Percentiles rank a stretch among this genome's conserved stretches.
Evolutionary conservation across 352 stramenopile genomes (phyloP).

Genomic region (Phytophthora vignae): DNA sequence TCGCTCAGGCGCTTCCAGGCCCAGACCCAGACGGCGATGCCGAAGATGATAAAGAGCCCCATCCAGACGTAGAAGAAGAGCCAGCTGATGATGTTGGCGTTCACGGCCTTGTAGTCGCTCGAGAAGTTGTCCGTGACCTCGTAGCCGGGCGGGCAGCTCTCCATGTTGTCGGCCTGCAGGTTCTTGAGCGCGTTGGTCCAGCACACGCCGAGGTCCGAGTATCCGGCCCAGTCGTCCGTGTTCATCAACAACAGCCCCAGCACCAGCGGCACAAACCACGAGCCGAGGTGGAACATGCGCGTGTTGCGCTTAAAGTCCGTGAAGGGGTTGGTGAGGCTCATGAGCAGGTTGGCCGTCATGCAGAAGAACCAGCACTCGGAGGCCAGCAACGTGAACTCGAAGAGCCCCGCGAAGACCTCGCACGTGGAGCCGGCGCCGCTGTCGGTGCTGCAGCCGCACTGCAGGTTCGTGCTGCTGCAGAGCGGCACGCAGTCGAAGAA

Average conservation of each 20-base stretch:
- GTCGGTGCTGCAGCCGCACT: slow-evolving; percentile 78
- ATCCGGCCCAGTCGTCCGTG: slow-evolving; percentile 78
- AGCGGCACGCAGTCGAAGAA: slow-evolving; percentile 86
- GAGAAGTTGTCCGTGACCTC: slow-evolving; percentile 76
- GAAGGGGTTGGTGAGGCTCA: slow-evolving; percentile 92
- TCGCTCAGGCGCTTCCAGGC: slow-evolving; percentile 88
- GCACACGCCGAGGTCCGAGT: slow-evolving; percentile 88
- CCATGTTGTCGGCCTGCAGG: slow-evolving; percentile 46
- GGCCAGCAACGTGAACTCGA: slow-evolving; percentile 87
- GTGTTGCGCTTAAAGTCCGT: slow-evolving; percentile 92
- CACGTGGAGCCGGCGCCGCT: slow-evolving; percentile 60
- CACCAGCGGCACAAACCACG: slow-evolving; percentile 71
- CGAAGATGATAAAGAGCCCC: slow-evolving; percentile 80
- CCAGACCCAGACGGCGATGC: slow-evolving; percentile 87
- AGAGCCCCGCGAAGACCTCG: slow-evolving; percentile 79
- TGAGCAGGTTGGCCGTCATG: slow-evolving; percentile 89
- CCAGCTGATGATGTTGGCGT: slow-evolving; percentile 90
- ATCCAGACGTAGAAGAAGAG: slow-evolving; percentile 92
- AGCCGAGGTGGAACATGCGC: slow-evolving; percentile 86
- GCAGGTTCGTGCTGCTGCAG: slow-evolving; percentile 68
- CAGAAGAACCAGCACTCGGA: slow-evolving; percentile 92
- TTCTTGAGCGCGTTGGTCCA: slow-evolving; percentile 89
- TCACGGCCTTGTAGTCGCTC: slow-evolving; percentile 73
- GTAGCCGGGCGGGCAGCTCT: slow-evolving; percentile 32
- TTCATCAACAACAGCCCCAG: slow-evolving; percentile 78